Base-by-base conservation (phyloP, 495 filamentous ascomycete genomes). In the Penicillium desertorum region DNA sequence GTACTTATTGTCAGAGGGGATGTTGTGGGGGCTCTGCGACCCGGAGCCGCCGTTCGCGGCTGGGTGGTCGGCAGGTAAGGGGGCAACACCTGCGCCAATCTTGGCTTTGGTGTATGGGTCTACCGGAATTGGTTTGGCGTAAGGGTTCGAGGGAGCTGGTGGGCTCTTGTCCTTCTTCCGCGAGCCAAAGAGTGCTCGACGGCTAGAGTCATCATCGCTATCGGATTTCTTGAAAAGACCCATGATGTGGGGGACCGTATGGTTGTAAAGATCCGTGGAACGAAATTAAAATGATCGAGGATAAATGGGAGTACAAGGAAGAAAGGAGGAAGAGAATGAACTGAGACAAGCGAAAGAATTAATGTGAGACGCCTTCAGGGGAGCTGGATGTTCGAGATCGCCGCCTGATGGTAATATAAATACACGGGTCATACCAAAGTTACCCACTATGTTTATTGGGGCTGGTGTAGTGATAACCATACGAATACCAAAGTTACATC, bases 31-130 rank as follows among this genome's bases (percentile, higher is more conserved):
- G 57, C 57, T 62, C 41, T 45, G 58, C 53, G 51, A 54, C 43
- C 58, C 48, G 56, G 65, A 57, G 62, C 62, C 57, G 25, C 65
- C 67, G 52, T 58, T 60, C 27, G 69, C 68, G 39, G 68, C 68
- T 22, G 67, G 55, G 47, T 80, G 72, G 10, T 72, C 74, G 41
- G 62, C 64, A n/a, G 74, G 71, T 14, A 64, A 62, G 45, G 75
- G 66, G 47, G 71, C 71, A 42, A 78, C 74, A 45, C 78, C 77
- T 11, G 71, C 71, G 36, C 69, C 70, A 39, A 78, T 74, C 70
- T 83, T 82, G 53, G 79, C 84, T 67, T 80, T 82, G 27, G 83
- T 86, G 62, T 88, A 90, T 12, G 83, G 82, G 60, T 88, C 84
- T 48, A 73, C 69, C 27, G 78, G 76, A 22, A 79, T 76, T 14